Conservation (phyloP, 352 stramenopile genomes). For the Globisporangium abappressorium region DNA sequence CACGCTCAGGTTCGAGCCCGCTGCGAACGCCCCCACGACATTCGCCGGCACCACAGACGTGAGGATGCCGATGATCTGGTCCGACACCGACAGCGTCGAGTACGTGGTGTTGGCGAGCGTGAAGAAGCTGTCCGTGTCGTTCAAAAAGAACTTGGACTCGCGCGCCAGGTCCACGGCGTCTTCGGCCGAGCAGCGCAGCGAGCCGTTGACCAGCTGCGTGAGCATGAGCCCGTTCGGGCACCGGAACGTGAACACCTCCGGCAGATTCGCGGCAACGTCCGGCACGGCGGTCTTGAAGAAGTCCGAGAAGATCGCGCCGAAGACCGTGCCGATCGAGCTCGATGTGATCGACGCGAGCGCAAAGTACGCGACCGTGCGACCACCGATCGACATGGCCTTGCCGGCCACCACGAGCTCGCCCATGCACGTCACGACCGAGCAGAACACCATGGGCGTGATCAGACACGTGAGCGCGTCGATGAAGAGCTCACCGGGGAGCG, state of each 20-base stretch:
- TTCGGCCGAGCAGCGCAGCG: conserved; percentile 35
- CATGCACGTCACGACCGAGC: conserved; percentile 29
- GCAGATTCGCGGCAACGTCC: neutral
- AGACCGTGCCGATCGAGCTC: conserved; percentile 26
- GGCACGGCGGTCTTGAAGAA: conserved; percentile 16
- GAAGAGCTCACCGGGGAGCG: conserved; percentile 36
- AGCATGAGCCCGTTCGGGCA: conserved; percentile 51
- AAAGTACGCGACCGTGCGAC: conserved; percentile 35
- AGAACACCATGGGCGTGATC: conserved; percentile 43
- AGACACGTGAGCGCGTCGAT: conserved; percentile 48
- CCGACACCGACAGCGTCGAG: conserved; percentile 48
- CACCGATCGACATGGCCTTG: conserved; percentile 31
- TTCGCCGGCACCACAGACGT: conserved; percentile 67
- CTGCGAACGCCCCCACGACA: conserved; percentile 61
- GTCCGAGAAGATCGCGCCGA: conserved; percentile 28
- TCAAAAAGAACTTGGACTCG: conserved; percentile 44
- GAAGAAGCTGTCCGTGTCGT: conserved; percentile 54
- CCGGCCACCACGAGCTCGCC: conserved; percentile 32
- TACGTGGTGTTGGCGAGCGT: conserved; percentile 31
- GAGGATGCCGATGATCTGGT: conserved; percentile 72
- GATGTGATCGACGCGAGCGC: conserved; percentile 28
- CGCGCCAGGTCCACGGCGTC: conserved; percentile 29
- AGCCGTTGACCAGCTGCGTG: conserved; percentile 26
- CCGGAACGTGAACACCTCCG: conserved; percentile 34
- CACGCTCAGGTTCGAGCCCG: conserved; percentile 55